phyloP scores from a whole-genome alignment of 441 rosid species.

The Brassica hybrid region DNA sequence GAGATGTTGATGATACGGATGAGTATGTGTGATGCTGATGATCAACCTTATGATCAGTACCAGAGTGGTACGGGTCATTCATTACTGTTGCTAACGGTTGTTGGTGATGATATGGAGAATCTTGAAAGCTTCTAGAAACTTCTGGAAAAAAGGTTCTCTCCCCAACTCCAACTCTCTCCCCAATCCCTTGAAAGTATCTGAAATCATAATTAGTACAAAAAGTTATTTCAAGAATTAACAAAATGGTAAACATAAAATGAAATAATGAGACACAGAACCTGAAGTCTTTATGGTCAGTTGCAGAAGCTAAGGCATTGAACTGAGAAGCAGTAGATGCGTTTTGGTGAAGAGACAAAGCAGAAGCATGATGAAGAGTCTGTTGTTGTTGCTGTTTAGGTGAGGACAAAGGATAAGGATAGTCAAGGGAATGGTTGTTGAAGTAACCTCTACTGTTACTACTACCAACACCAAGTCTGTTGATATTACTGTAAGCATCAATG shows the following conservation, averaged over 20 bases:
- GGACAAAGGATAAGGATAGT: conserved; percentile 42
- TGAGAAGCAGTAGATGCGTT: conserved; percentile 38
- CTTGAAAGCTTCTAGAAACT: conserved; percentile 55
- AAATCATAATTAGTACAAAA: no score
- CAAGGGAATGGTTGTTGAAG: conserved; percentile 38
- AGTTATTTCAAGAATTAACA: neutral
- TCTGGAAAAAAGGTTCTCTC: conserved; percentile 76
- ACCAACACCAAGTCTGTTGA: conserved; percentile 29
- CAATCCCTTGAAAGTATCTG: conserved; percentile 69
- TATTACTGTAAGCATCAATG: conserved; percentile 40
- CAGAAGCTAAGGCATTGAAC: conserved; percentile 53
- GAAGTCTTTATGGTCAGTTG: conserved; percentile 53
- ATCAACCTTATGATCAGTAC: conserved; percentile 39
- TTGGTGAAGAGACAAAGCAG: conserved; percentile 56
- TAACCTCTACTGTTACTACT: conserved; percentile 36
- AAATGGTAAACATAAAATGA: neutral
- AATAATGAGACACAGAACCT: conserved; percentile 54
- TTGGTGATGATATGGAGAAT: conserved; percentile 45
- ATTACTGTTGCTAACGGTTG: conserved; percentile 39
- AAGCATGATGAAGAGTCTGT: conserved; percentile 48
- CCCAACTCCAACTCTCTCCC: conserved; percentile 50
- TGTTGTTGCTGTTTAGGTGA: conserved; percentile 40
- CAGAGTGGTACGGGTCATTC: conserved; percentile 43
- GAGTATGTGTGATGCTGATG: conserved; percentile 40
- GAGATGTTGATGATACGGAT: conserved; percentile 40